Evolutionary conservation across 2,329 filamentous ascomycete species (phyloP).

Genomic region (Alternaria sp.): DNA sequence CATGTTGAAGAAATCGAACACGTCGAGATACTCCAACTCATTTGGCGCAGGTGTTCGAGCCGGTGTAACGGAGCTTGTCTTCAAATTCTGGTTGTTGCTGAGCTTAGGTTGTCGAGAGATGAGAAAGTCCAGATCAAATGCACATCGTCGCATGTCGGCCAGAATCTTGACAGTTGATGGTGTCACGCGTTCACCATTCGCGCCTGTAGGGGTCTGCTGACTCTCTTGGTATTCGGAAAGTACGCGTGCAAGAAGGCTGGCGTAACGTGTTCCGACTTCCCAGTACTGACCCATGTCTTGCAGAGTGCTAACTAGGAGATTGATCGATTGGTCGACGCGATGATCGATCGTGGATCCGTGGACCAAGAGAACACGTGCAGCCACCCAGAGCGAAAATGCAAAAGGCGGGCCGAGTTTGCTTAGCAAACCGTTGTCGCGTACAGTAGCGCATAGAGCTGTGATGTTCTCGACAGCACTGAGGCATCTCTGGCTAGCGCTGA

Average conservation of each 20-base stretch:
- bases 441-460: conserved; percentile 78
- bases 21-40: conserved; percentile 88
- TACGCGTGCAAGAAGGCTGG: conserved; percentile 78
- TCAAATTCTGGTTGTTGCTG: conserved; percentile 46
- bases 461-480: conserved; percentile 76
- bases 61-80: conserved; percentile 57
- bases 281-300: conserved; percentile 82
- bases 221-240: conserved; percentile 86
- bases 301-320: conserved; percentile 82
- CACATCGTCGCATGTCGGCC: conserved; percentile 89
- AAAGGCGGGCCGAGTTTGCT: conserved; percentile 87
- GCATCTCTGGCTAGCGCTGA: conserved; percentile 83
- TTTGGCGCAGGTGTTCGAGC: conserved; percentile 76
- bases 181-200: conserved; percentile 75
- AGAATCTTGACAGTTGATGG: conserved; percentile 86
- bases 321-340: conserved; percentile 79
- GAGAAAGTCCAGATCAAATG: conserved; percentile 87
- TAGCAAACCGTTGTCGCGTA: conserved; percentile 75
- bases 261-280: conserved; percentile 86
- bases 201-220: conserved; percentile 64
- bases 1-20: conserved; percentile 95
- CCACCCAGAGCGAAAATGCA: conserved; percentile 92
- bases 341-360: conserved; percentile 90
- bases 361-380: conserved; percentile 83
- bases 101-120: conserved; percentile 78